Evolutionary conservation across 352 stramenopile species (phyloP).

Genomic region (Phytophthora quininea): DNA sequence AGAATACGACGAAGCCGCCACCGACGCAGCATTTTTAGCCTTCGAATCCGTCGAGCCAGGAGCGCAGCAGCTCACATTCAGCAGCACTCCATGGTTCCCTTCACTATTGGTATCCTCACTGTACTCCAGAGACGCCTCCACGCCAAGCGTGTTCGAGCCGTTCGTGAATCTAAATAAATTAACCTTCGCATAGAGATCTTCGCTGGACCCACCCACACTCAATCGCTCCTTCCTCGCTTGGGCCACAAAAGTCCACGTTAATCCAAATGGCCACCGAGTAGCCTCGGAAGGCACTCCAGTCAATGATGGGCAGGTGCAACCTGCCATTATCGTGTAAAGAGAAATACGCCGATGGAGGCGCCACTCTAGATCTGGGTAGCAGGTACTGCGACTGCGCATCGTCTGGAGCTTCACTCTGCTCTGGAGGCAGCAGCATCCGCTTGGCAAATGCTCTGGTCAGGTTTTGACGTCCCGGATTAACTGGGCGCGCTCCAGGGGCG

Average conservation of each 20-base stretch:
- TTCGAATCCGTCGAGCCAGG: conserved; percentile 27
- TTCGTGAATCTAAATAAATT: conserved; percentile 81
- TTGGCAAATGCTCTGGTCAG: conserved; percentile 47
- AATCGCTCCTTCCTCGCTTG: conserved; percentile 23
- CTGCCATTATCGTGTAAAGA: conserved; percentile 60
- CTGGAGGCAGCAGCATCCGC: conserved; percentile 32
- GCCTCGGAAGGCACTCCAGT: conserved; percentile 80
- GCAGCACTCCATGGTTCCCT: conserved; percentile 29
- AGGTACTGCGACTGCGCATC: conserved; percentile 38
- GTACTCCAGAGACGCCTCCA: conserved; percentile 73
- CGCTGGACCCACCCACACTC: neutral
- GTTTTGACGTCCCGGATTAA: conserved; percentile 36
- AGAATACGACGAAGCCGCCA: conserved; percentile 37
- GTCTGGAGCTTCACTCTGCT: conserved; percentile 20
- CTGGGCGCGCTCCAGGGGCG: conserved; percentile 22
- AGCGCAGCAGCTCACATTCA: conserved; percentile 66
- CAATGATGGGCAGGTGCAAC: conserved; percentile 77
- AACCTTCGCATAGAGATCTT: conserved; percentile 50
- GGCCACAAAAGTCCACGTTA: conserved; percentile 45
- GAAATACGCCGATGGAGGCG: conserved; percentile 71
- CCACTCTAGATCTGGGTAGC: conserved; percentile 33
- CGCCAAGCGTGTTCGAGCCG: conserved; percentile 64
- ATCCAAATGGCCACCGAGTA: conserved; percentile 85
- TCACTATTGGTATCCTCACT: conserved; percentile 32
- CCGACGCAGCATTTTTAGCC: conserved; percentile 35